Evolutionary conservation across 2,329 filamentous ascomycete species (phyloP).

Genomic region (Cercospora sesami): DNA sequence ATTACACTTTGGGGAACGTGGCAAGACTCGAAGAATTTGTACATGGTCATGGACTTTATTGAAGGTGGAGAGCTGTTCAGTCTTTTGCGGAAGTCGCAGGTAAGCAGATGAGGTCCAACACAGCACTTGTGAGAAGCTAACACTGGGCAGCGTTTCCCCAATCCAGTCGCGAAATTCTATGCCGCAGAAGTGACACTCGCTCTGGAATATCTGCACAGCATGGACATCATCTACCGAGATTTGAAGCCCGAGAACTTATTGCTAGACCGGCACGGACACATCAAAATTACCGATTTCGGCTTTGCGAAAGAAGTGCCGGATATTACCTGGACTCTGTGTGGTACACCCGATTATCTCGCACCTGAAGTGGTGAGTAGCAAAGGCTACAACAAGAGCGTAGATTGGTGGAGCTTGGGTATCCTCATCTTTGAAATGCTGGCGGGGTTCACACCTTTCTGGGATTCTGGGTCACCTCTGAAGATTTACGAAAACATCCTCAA

Average conservation of each 20-base stretch:
- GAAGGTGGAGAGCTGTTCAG: constrained; percentile 98
- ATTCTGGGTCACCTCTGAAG: constrained; percentile 95
- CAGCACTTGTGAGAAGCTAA: neutral
- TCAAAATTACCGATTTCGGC: constrained; percentile 92
- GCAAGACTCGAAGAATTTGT: constrained; percentile 90
- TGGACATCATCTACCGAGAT: constrained; percentile 97
- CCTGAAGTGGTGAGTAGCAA: constrained; percentile 99
- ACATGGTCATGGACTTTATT: constrained; percentile 99
- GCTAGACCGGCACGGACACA: constrained; percentile 81
- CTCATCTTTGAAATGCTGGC: constrained; percentile 99
- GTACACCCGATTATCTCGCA: constrained; percentile 94
- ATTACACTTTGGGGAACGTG: constrained; percentile 99
- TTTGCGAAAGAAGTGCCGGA: constrained; percentile 98
- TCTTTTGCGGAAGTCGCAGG: constrained; percentile 86
- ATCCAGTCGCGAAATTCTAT: constrained; percentile 98
- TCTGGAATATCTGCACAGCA: constrained; percentile 89
- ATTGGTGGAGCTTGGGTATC: constrained; percentile 99
- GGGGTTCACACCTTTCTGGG: constrained; percentile 98
- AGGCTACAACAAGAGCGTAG: constrained; percentile 98
- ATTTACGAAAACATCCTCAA: constrained; percentile 99
- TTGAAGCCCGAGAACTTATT: constrained; percentile 93
- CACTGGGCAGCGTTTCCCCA: constrained; percentile 80
- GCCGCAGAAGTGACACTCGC: constrained; percentile 95
- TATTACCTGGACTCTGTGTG: constrained; percentile 98
- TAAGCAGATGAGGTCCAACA: neutral